phyloP scores from a whole-genome alignment of 2,329 filamentous ascomycete species.

The Clarireedia homoeocarpa region DNA sequence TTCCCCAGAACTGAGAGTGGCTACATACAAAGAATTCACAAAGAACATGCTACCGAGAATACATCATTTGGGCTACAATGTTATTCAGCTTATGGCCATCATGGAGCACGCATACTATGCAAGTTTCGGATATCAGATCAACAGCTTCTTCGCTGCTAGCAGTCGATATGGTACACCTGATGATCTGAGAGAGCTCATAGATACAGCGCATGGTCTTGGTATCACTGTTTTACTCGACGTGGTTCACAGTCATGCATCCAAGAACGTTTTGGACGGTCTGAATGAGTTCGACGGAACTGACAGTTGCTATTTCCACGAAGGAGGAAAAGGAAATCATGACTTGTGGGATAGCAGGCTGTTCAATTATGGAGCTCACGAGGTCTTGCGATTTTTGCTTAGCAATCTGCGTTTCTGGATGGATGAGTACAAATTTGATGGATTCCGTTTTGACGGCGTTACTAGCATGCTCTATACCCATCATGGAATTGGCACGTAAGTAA shows the following conservation, averaged over 20 bases:
- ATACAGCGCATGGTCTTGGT: conserved; percentile 86
- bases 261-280: conserved; percentile 90
- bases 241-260: conserved; percentile 95
- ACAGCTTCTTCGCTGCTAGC: conserved; percentile 96
- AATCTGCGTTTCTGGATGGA: conserved; percentile 99
- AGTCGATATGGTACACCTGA: conserved; percentile 91
- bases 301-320: conserved; percentile 91
- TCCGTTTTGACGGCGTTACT: conserved; percentile 95
- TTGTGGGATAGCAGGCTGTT: conserved; percentile 95
- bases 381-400: conserved; percentile 88
- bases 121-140: conserved; percentile 97
- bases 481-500: conserved; percentile 84
- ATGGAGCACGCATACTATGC: conserved; percentile 99
- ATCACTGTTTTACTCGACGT: conserved; percentile 89
- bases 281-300: conserved; percentile 96
- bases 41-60: conserved; percentile 86
- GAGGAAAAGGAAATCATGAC: conserved; percentile 76
- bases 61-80: conserved; percentile 85
- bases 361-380: conserved; percentile 94
- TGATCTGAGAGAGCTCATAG: conserved; percentile 92
- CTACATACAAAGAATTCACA: conserved; percentile 97
- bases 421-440: conserved; percentile 92
- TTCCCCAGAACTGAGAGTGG: conserved; percentile 77
- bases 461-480: conserved; percentile 97
- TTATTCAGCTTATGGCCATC: conserved; percentile 96